Base-by-base conservation (phyloP, 768 basidiomycete species). In the Naganishia onofrii region DNA sequence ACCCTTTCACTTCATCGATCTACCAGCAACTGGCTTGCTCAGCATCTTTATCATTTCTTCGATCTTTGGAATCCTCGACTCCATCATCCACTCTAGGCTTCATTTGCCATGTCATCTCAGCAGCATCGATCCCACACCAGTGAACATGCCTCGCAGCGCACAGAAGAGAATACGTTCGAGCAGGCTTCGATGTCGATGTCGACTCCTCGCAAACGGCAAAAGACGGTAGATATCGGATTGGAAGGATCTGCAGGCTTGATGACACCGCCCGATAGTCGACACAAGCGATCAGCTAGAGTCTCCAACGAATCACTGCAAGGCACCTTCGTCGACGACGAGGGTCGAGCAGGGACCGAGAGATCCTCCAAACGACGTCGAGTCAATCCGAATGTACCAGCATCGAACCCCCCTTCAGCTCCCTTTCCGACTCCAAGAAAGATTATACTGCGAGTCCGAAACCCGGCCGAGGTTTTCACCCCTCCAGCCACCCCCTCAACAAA, bases 381-480 rank as follows among this genome's bases (percentile, higher is more conserved):
- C 17, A 26, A 28, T 17, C 34, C 23, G 31, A 79, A 75, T 34
- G 70, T 74, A 26, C 77, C 77, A 7, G 74, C 76, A 5, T 77
- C 77, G 5, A 80, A 80, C 63, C 79, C 79, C 8, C 79, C 77
- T 48, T 60, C 77, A 17, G 74, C 70, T 15, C 79, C 79, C 0
- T 80, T 80, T 53, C 79, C 79, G 1, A 80, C 78, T 31, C 78
- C 78, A 19, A 46, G 38, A 9, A 63, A 63, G 42, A 63, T n/a
- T 17, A 21, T 63, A 26, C n/a, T 42, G 23, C 36, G 36, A 44
- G 60, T 63, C 34, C 60, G 42, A 46, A 34, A 28, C 15, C 60
- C 42, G 60, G 60, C 60, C 9, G 60, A 29, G 23, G 12, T 63
- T 29, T 38, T 13, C n/a, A 63, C 60, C 28, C 60, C 60, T 63